Evolutionary conservation across 768 basidiomycete species (phyloP), one percentile per base, ranked within the genome.

Genomic region (button mushroom (Agaricus bisporus)): DNA sequence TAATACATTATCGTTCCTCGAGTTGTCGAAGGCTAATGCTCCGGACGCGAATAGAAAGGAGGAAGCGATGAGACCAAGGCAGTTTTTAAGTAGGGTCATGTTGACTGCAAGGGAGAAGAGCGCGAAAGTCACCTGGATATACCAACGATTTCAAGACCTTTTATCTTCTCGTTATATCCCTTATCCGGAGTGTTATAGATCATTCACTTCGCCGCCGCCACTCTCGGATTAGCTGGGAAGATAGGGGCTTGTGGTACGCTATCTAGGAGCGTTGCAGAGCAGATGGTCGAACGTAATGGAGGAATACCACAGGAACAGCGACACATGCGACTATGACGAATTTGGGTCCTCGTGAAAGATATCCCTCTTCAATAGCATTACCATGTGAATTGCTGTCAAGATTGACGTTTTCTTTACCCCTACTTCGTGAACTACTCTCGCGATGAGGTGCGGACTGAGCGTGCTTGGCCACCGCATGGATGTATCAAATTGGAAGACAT

Each of bases 1-100:
- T 29, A 66, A 49, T 60, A 74, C 73, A 48, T 75, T 74, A 50
- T 75, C 70, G 35, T 64, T 69, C 41, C 70, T 59, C 8, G 66
- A 64, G 54, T 61, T 67, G 55, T 73, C 71, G 55, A 64, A 74
- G 3, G 62, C 71, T 28, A 56, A 37, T 4, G 20, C 28, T 11
- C 20, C 20, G 9, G 41, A 43, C 42, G 37, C 22, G 17, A 56
- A 35, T 39, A 57, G 48, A 14, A 45, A 32, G 14, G 48, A 52
- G 36, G 51, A 56, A 41, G 37, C 39, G 5, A 42, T 6, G 17
- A 54, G 32, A 46, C 39, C 41, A 22, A 41, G 28, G 28, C 17
- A 36, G 12, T 44, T 41, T 22, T 39, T 54, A 39, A 43, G 29
- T 6, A 36, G 10, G 20, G 29, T 10, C 53, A 48, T 54, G 39